Evolutionary conservation across 2,329 filamentous ascomycete genomes (phyloP).

Genomic region (Trichoderma gracile): DNA sequence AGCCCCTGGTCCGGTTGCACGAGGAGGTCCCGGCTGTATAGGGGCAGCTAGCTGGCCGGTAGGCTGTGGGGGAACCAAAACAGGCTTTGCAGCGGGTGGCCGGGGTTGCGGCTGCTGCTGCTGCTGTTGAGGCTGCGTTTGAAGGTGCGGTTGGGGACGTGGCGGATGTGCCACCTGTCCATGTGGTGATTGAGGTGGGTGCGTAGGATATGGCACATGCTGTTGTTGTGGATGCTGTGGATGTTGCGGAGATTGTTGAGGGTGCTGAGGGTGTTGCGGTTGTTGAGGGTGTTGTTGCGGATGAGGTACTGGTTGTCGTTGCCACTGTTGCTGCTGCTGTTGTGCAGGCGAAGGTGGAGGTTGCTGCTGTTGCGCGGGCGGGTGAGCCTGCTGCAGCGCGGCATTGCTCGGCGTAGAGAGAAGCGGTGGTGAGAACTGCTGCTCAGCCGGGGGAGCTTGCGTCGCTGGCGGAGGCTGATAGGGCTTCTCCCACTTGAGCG

Average conservation of each 20-base stretch:
- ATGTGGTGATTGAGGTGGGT: slow-evolving; percentile 27
- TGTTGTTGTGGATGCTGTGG: slow-evolving; percentile 30
- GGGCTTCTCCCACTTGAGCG: slow-evolving; percentile 46
- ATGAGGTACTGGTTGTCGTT: too few species aligned
- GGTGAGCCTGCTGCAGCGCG: slow-evolving; percentile 30
- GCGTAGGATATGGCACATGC: slow-evolving; percentile 26
- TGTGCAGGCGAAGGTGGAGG: slow-evolving; percentile 29
- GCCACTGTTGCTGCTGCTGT: slow-evolving; percentile 28
- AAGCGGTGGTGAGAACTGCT: slow-evolving; percentile 32
- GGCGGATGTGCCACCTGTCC: slow-evolving; percentile 28
- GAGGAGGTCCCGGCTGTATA: slow-evolving; percentile 39
- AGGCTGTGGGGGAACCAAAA: slow-evolving; percentile 40
- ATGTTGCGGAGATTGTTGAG: slow-evolving; percentile 29
- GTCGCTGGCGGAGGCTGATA: slow-evolving; percentile 40
- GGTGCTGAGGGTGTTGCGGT: slow-evolving; percentile 25
- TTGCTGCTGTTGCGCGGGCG: slow-evolving; percentile 29
- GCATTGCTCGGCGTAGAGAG: slow-evolving; percentile 30
- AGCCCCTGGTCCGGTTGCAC: slow-evolving; percentile 30
- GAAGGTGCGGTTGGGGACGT: slow-evolving; percentile 19
- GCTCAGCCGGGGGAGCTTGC: slow-evolving; percentile 33
- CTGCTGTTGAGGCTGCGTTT: neutral
- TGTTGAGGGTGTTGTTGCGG: slow-evolving; percentile 29
- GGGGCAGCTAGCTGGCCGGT: slow-evolving; percentile 41
- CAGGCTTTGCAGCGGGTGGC: slow-evolving; percentile 34
- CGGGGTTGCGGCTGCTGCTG: slow-evolving; percentile 29